A percentile compares a stretch with the other conserved stretches of the same genome.
These are phyloP conservation scores for Pleodorina starrii DNA, from an alignment of 139 green algal genomes.

Conservation along the genomic window DNA sequence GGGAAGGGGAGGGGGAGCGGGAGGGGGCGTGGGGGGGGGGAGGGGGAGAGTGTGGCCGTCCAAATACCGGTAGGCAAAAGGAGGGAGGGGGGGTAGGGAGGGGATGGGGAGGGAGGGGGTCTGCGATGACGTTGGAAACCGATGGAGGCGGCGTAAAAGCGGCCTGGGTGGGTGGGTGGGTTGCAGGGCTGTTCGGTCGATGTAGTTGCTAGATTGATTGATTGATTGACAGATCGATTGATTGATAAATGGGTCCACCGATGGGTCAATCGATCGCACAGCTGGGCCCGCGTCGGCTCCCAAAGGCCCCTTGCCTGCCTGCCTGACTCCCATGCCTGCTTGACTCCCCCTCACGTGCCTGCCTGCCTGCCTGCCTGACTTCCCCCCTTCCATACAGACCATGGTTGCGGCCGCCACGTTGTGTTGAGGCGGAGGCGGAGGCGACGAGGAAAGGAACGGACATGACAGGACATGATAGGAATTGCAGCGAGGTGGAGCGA, in stretches of 20 bases:
- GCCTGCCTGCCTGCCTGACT: too few relatives aligned
- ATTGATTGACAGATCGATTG: not conserved
- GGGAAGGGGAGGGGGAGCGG: not conserved
- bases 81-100: not conserved
- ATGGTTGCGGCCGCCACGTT: too few relatives aligned
- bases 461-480: too few relatives aligned
- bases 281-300: too few relatives aligned
- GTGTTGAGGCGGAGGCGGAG: too few relatives aligned
- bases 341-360: too few relatives aligned
- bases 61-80: not conserved
- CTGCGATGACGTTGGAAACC: not conserved
- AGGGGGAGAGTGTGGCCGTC: too few relatives aligned
- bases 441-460: too few relatives aligned
- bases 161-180: not conserved
- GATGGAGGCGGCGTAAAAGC: not conserved
- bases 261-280: not conserved
- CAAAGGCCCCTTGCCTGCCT: too few relatives aligned
- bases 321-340: too few relatives aligned
- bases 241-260: not conserved
- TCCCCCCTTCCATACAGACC: too few relatives aligned
- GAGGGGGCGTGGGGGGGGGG: not conserved
- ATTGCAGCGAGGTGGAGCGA: too few relatives aligned
- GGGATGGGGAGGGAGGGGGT: not conserved
- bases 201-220: not conserved
- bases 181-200: not conserved